phyloP scores from a whole-genome alignment of 495 filamentous ascomycete genomes.

The Penicillium atrosanguineum region DNA sequence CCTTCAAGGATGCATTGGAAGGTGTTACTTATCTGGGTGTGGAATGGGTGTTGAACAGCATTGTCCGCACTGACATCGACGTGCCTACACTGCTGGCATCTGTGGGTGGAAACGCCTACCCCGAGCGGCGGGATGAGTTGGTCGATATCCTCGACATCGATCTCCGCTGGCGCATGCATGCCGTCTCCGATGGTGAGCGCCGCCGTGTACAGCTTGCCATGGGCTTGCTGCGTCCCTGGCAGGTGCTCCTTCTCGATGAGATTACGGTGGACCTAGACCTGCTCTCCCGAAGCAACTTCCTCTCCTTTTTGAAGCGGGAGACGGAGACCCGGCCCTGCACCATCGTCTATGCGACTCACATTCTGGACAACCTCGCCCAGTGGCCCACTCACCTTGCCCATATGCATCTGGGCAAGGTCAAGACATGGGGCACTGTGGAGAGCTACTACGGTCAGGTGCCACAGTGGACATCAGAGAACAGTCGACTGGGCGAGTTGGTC shows the following conservation, averaged over 20 bases:
- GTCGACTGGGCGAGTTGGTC: conserved; percentile 77
- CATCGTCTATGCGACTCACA: conserved; percentile 97
- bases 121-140: conserved; percentile 79
- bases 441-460: conserved; percentile 45
- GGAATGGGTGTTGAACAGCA: conserved; percentile 98
- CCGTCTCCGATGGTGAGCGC: conserved; percentile 87
- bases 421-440: conserved; percentile 74
- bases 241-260: conserved; percentile 86
- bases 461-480: conserved; percentile 57
- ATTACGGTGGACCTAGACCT: conserved; percentile 97
- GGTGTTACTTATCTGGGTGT: conserved; percentile 95
- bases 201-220: conserved; percentile 92
- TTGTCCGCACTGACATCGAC: conserved; percentile 92
- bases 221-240: conserved; percentile 93
- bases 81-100: conserved; percentile 79
- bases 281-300: conserved; percentile 76
- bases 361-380: conserved; percentile 83
- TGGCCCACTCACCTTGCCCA: conserved; percentile 97
- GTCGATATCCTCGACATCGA: conserved; percentile 90
- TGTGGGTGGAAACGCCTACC: conserved; percentile 82
- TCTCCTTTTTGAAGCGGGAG: conserved; percentile 83
- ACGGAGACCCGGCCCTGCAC: conserved; percentile 79
- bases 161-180: conserved; percentile 88
- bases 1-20: conserved; percentile 82
- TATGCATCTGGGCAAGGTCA: conserved; percentile 84